Evolutionary conservation across 2,329 filamentous ascomycete genomes (phyloP).

Genomic region (Truncatella angustata): DNA sequence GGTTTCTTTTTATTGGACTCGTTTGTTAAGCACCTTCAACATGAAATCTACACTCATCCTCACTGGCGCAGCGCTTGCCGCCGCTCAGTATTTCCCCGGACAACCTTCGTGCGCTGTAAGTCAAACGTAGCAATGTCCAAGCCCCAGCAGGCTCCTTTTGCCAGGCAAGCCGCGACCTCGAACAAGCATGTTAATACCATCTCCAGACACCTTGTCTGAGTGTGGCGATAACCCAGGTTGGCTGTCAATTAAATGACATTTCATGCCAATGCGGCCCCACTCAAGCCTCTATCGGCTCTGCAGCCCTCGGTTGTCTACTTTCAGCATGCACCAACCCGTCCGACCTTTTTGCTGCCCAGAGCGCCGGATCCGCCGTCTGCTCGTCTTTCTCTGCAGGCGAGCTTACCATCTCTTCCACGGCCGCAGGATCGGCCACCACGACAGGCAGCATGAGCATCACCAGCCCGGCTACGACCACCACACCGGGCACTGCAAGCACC

Average conservation of each 20-base stretch:
- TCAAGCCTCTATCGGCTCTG: slow-evolving; percentile 27
- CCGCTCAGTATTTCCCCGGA: slow-evolving; percentile 30
- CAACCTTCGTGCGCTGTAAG: slow-evolving; percentile 36
- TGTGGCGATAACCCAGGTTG: slow-evolving; percentile 42
- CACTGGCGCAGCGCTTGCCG: slow-evolving; percentile 25
- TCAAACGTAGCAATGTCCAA: slow-evolving; percentile 9
- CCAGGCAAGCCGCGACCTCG: background rate
- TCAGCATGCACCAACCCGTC: slow-evolving; percentile 24
- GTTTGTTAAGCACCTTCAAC: background rate
- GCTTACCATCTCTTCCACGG: slow-evolving; percentile 13
- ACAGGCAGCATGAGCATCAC: slow-evolving; percentile 4
- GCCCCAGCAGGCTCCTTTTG: background rate
- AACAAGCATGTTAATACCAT: background rate
- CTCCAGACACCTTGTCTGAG: slow-evolving; percentile 44
- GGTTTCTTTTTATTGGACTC: background rate
- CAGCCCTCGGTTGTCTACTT: slow-evolving; percentile 31
- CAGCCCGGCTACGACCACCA: background rate
- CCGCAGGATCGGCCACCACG: background rate
- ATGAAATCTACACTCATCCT: slow-evolving; percentile 28
- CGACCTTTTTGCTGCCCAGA: slow-evolving; percentile 27
- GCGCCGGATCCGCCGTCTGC: slow-evolving; percentile 31
- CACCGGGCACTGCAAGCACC: background rate
- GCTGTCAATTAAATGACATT: slow-evolving; percentile 44
- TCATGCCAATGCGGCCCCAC: slow-evolving; percentile 49
- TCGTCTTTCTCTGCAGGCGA: slow-evolving; percentile 23